Evolutionary conservation across 768 basidiomycete species (phyloP), one percentile per base, ranked within the genome.

Genomic region (Gymnopilus dilepis): DNA sequence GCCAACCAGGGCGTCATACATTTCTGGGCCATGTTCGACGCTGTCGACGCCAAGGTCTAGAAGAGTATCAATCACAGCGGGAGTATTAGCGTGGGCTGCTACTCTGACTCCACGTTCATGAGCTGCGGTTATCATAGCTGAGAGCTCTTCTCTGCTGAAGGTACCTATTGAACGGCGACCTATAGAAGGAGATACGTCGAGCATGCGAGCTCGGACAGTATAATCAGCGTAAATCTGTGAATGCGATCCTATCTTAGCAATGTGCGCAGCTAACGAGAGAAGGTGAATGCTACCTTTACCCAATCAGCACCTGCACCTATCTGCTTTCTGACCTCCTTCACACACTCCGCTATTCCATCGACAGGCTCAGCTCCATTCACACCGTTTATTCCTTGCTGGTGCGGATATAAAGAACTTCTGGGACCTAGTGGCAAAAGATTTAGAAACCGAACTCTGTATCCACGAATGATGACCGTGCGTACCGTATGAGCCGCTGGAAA

Each of bases 301-400:
- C 84, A 87, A 71, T 89, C 88, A 4, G 87, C 84, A 6, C 86
- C 86, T 12, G 84, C 82, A 30, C 87, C 87, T 57, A 89, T 80
- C 64, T 89, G 88, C 60, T 78, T 79, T 26, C 87, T 77, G 5
- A 87, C 84, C 12, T 82, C 86, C 60, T 78, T 79, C 40, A 82
- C 69, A 65, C 87, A 86, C 33, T 78, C 84, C 31, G 81, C 82
- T 22, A 79, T 72, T 0, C 87, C 88, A 63, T 89, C 86, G 1
- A 81, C 86, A 3, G 80, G 78, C 59, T 86, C 83, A 8, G 86
- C 85, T 6, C 88, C 85, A 4, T 77, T 81, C 38, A 85, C 75
- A 1, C 84, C 82, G 63, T 89, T 84, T 7, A 86, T 74, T 6
- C 84, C 86, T 60, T 86, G 82, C 45, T 70, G 69, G 53, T 81